Evolutionary conservation across 768 basidiomycete genomes (phyloP), one percentile per base, ranked within the genome.

Genomic region (Cubamyces sp.): DNA sequence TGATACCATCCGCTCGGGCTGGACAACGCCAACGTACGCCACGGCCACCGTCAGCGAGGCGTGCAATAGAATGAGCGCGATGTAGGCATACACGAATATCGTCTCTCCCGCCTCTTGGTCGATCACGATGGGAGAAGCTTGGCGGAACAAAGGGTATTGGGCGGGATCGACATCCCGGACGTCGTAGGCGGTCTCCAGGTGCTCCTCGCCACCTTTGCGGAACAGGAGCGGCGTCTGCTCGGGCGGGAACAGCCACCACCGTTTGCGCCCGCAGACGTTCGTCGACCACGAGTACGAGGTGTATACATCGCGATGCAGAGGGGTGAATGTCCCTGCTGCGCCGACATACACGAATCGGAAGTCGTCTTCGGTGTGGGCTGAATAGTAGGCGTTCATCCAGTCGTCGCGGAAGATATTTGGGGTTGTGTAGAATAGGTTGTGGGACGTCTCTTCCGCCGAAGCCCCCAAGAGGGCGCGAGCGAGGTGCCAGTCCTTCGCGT

Each of bases 1-100:
- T 73, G 72, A 34, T 70, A 71, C 72, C 72, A 73, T 1, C 72
- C 72, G 51, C 70, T 71, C 1, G 72, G 72, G 8, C 71, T 73
- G 26, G 23, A 19, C 28, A 5, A 25, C 42, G 5, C n/a, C n/a
- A n/a, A n/a, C n/a, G n/a, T n/a, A n/a, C n/a, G n/a, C n/a, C n/a
- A n/a, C 28, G 45, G n/a, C n/a, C 16, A 8, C 16, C 7, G 40
- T 28, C 42, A 55, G 26, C 16, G 41, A 6, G 14, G 19, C 8
- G 21, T 34, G 51, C 39, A n/a, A 25, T 21, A 5, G 25, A 5
- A 14, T n/a, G n/a, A 26, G 9, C 2, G n/a, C 39, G 12, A 14
- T 1, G 25, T 16, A 21, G 21, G 64, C 69, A 42, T 43, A 71
- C 72, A 73, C 72, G 49, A 73, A 73, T 4, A 73, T 71, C 1